These are phyloP conservation scores for Suillus placidus DNA, from an alignment of 768 basidiomycete genomes.

Conservation along the genomic window DNA sequence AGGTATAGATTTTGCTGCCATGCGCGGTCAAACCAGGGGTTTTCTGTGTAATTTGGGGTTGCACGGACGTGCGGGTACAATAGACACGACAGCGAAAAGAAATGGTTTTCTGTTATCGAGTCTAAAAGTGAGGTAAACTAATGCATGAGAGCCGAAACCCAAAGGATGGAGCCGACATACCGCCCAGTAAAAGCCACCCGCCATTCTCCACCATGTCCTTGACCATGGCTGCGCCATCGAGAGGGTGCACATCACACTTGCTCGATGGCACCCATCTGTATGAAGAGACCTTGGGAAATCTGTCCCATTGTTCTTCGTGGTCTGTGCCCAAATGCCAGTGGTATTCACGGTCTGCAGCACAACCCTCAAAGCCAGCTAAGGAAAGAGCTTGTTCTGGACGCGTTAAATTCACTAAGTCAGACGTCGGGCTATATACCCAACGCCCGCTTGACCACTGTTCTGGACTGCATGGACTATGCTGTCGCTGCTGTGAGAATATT, in stretches of 20 bases:
- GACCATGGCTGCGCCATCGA: slow-evolving; percentile 48
- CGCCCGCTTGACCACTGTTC: slow-evolving; percentile 37
- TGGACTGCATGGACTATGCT: slow-evolving; percentile 36
- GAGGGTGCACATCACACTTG: slow-evolving; percentile 44
- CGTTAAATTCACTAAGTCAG: slow-evolving; percentile 39
- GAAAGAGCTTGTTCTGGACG: slow-evolving; percentile 45
- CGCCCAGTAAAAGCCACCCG: slow-evolving; percentile 70
- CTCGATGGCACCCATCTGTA: slow-evolving; percentile 57
- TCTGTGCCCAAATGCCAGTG: slow-evolving; percentile 66
- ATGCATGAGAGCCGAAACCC: neutral
- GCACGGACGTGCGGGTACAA: slow-evolving; percentile 69
- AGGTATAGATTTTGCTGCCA: slow-evolving; percentile 71
- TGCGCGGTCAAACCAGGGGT: slow-evolving; percentile 58
- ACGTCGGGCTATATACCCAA: slow-evolving; percentile 46
- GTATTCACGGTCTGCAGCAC: slow-evolving; percentile 63
- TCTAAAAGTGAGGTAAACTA: slow-evolving; percentile 38
- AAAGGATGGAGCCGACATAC: slow-evolving; percentile 34
- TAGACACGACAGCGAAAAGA: slow-evolving; percentile 70
- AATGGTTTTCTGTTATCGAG: slow-evolving; percentile 72
- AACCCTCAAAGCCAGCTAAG: slow-evolving; percentile 62
- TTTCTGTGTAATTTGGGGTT: slow-evolving; percentile 59
- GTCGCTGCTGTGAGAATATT: slow-evolving; percentile 27
- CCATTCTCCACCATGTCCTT: slow-evolving; percentile 65
- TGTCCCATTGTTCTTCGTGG: slow-evolving; percentile 46
- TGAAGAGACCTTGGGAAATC: slow-evolving; percentile 55